Percentiles rank a stretch among this genome's conserved stretches.
These are phyloP conservation scores for Neofusicoccum umdonicola DNA, from an alignment of 2,329 filamentous ascomycete genomes.

Conservation along the genomic window DNA sequence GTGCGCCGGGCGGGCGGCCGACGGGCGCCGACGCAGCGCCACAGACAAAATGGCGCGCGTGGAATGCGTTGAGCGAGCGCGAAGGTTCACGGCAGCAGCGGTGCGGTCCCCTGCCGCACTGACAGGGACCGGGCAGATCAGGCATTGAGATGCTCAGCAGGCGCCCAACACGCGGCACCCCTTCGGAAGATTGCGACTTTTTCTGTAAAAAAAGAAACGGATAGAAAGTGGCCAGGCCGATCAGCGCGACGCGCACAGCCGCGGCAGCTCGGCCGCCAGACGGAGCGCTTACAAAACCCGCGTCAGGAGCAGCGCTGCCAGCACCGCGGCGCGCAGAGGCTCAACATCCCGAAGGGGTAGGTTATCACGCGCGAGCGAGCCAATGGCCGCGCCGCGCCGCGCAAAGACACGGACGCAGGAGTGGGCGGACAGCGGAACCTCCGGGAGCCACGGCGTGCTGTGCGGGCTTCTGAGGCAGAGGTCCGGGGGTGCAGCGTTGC, in stretches of 20 bases:
- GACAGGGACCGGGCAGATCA: slow-evolving; percentile 6
- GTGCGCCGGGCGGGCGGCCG: background rate
- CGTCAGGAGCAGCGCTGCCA: background rate
- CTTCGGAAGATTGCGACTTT: slow-evolving; percentile 15
- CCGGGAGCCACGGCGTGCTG: background rate
- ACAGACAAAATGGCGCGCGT: background rate
- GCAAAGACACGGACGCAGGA: background rate
- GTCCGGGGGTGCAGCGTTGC: background rate
- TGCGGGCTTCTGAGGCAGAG: background rate
- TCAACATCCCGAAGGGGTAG: background rate
- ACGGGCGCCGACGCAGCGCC: background rate
- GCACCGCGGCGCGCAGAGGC: background rate
- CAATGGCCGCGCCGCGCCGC: background rate
- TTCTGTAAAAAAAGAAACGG: slow-evolving; percentile 9
- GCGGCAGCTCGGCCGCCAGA: background rate
- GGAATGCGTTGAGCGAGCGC: slow-evolving; percentile 13
- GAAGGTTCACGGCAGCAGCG: background rate
- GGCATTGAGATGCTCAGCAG: slow-evolving; percentile 8
- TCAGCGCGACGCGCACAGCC: background rate
- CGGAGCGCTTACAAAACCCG: background rate
- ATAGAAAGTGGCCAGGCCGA: slow-evolving; percentile 1
- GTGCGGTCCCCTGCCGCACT: background rate
- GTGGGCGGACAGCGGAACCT: background rate
- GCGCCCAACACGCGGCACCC: slow-evolving; percentile 14
- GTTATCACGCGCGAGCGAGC: background rate